phyloP scores from a whole-genome alignment of 2,329 filamentous ascomycete species.

The Ilyonectria destructans region DNA sequence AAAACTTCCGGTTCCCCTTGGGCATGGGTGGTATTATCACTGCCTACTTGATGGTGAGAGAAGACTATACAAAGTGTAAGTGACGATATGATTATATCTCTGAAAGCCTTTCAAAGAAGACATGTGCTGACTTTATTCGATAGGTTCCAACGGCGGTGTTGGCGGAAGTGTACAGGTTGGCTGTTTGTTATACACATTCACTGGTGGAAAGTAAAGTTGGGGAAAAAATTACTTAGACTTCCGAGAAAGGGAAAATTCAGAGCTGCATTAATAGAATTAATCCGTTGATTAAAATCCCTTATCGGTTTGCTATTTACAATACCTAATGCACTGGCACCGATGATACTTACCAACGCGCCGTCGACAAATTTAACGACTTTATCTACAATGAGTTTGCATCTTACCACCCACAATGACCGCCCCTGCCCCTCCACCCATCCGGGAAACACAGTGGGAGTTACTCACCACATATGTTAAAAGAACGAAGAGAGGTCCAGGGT shows the following conservation, averaged over 20 bases:
- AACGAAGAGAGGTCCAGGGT: no score
- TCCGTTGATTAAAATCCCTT: no score
- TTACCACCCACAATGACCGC: no score
- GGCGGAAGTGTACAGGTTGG: slow-evolving; percentile 26
- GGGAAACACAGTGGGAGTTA: no score
- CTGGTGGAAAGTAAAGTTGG: slow-evolving; percentile 9
- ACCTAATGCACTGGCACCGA: slow-evolving; percentile 37
- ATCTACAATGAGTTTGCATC: slow-evolving; percentile 35
- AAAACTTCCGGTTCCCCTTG: slow-evolving; percentile 40
- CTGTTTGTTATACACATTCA: slow-evolving; percentile 28
- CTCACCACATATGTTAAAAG: no score
- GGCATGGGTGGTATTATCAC: slow-evolving; percentile 37
- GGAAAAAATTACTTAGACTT: no score
- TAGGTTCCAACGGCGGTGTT: slow-evolving; percentile 25
- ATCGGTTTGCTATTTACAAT: no score
- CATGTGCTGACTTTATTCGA: background rate
- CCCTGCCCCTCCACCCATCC: no score
- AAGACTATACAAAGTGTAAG: slow-evolving; percentile 44
- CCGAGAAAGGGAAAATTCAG: no score
- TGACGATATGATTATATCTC: slow-evolving; percentile 10
- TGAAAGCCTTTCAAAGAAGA: background rate
- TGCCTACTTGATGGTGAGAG: slow-evolving; percentile 39
- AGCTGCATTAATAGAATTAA: no score
- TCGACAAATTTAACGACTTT: slow-evolving; percentile 21
- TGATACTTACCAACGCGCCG: slow-evolving; percentile 35